Evolutionary conservation across 192 early-diverging fungal genomes (phyloP).

Genomic region (Oehlia diaphana): DNA sequence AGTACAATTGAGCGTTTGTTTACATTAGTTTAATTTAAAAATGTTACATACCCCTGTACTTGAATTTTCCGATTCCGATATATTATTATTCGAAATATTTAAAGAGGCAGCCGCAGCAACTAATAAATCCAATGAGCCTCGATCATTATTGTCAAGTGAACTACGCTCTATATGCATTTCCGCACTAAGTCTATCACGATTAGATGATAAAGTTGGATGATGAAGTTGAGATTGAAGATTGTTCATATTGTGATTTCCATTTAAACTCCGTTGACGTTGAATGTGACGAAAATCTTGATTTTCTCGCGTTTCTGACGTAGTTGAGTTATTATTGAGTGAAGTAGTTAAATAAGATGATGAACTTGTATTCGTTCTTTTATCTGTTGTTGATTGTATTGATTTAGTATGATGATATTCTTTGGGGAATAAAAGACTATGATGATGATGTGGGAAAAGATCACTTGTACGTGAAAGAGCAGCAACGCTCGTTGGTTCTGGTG

Average conservation of each 20-base stretch:
- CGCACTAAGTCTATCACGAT: not conserved
- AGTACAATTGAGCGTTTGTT: not conserved
- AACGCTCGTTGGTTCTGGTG: constrained; percentile 17
- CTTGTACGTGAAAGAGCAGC: not conserved
- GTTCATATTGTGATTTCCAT: constrained; percentile 9
- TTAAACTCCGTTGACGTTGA: not conserved
- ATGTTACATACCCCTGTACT: not conserved
- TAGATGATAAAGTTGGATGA: not conserved
- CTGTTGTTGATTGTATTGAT: not conserved
- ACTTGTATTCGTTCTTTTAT: not conserved
- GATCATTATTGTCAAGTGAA: not conserved
- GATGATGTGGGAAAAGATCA: not conserved
- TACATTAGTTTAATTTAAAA: not conserved
- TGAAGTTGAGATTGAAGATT: not conserved
- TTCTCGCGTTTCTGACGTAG: not conserved
- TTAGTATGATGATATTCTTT: constrained; percentile 1
- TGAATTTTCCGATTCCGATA: not conserved
- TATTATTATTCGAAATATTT: not conserved
- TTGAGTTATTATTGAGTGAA: not conserved
- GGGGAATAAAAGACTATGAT: not conserved
- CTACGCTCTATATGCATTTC: not conserved
- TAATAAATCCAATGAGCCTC: not conserved
- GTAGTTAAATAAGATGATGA: not conserved
- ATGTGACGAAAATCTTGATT: constrained; percentile 10
- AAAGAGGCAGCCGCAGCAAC: not conserved